Evolutionary conservation across 805 yeast genomes (phyloP).

Genomic region (Candida wancherniae): DNA sequence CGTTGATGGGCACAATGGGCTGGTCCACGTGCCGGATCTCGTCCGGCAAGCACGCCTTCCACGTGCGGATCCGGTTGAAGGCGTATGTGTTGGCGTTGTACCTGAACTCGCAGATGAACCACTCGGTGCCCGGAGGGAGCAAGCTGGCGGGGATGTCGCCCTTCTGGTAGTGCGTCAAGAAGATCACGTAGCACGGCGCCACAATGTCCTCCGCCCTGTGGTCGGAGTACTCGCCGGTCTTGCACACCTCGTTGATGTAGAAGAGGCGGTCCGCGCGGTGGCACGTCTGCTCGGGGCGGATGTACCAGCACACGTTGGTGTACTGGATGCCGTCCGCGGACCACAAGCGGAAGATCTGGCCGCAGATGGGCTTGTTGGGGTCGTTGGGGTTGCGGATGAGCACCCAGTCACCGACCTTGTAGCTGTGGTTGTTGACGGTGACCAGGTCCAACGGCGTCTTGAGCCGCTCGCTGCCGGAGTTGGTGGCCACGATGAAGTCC

Average conservation of each 20-base stretch:
- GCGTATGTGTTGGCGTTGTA: constrained; percentile 87
- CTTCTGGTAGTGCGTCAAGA: constrained; percentile 88
- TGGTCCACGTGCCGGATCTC: constrained; percentile 82
- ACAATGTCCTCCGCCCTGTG: constrained; percentile 83
- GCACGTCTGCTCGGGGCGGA: constrained; percentile 96
- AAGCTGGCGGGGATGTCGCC: constrained; percentile 74
- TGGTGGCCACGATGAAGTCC: constrained; percentile 49
- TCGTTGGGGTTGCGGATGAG: constrained; percentile 84
- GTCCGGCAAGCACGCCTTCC: constrained; percentile 98
- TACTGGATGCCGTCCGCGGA: constrained; percentile 78
- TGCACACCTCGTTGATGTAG: constrained; percentile 91
- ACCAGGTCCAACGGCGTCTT: constrained; percentile 79
- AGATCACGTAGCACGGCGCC: constrained; percentile 92
- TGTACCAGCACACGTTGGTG: constrained; percentile 96
- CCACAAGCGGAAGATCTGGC: constrained; percentile 94
- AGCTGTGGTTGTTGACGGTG: constrained; percentile 64
- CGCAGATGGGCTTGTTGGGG: constrained; percentile 83
- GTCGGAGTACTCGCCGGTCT: constrained; percentile 94
- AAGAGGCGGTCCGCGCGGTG: constrained; percentile 87
- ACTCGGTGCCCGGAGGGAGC: constrained; percentile 70
- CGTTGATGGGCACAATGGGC: constrained; percentile 63
- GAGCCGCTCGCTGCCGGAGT: constrained; percentile 45
- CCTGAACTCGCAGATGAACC: constrained; percentile 91
- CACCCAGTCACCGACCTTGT: constrained; percentile 94
- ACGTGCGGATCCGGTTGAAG: constrained; percentile 92